Percentiles rank a stretch among this genome's conserved stretches.
Evolutionary conservation across 345 rosid species (phyloP).

Genomic region (Brassica juncea): DNA sequence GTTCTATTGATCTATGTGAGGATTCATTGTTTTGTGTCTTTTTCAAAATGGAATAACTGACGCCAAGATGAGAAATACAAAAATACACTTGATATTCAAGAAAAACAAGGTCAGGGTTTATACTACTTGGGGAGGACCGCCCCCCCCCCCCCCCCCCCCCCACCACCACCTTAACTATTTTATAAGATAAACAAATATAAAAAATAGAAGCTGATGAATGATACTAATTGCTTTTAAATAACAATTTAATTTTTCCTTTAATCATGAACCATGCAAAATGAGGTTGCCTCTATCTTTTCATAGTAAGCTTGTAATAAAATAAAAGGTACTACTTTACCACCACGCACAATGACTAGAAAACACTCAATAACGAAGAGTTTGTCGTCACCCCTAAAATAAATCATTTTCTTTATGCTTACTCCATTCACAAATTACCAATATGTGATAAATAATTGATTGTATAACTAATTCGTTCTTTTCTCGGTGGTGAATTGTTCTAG

Average conservation of each 20-base stretch:
- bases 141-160: too few relatives aligned
- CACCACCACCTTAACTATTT: too few relatives aligned
- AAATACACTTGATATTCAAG: too few relatives aligned
- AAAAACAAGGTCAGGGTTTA: too few relatives aligned
- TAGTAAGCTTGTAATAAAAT: background rate
- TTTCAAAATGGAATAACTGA: background rate
- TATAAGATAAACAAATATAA: too few relatives aligned
- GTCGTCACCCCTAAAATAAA: background rate
- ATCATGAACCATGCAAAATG: background rate
- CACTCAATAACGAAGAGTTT: background rate
- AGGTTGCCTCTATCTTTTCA: background rate
- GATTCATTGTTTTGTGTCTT: background rate
- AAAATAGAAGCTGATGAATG: too few relatives aligned
- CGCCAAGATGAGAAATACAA: too few relatives aligned
- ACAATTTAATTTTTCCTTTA: background rate
- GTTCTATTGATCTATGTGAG: background rate
- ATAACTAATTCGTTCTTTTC: background rate
- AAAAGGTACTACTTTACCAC: background rate
- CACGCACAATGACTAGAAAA: background rate
- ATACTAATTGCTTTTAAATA: background rate
- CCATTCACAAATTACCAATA: background rate
- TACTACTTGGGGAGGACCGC: too few relatives aligned
- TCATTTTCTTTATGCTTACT: background rate
- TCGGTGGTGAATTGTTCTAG: slow-evolving; percentile 1
- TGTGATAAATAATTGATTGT: background rate